Conservation (phyloP, 257 asterid species). For the Lycium ferocissimum region DNA sequence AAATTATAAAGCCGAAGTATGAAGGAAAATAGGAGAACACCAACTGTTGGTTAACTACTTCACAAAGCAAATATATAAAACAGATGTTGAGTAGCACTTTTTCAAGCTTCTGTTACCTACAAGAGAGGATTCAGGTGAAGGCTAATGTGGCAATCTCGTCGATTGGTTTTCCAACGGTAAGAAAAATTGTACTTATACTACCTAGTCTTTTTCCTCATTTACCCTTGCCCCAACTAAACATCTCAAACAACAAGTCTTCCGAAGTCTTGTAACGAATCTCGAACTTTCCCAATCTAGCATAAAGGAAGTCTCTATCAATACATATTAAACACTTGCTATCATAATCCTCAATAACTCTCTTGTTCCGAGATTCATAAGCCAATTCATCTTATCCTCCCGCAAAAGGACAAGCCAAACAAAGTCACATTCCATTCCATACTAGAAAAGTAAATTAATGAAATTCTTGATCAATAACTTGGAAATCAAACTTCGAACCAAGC, state of each 20-base stretch:
- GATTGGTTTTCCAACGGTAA: not conserved
- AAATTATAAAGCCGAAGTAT: not conserved
- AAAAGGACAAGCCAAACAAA: not conserved
- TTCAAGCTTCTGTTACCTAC: not conserved
- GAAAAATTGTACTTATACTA: not conserved
- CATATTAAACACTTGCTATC: not conserved
- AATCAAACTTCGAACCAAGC: not conserved
- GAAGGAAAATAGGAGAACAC: conserved; percentile 8
- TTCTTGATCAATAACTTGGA: conserved; percentile 17
- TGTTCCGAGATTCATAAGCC: not conserved
- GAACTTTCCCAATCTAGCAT: not conserved
- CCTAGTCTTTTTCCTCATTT: not conserved
- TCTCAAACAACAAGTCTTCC: not conserved
- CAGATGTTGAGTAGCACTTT: not conserved
- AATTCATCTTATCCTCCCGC: not conserved
- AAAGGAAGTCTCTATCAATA: not conserved
- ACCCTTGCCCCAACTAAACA: conserved; percentile 11
- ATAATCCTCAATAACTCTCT: conserved; percentile 6
- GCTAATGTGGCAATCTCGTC: not conserved
- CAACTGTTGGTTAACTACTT: not conserved
- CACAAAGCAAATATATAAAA: conserved; percentile 10
- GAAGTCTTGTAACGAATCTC: not conserved
- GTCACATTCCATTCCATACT: not conserved
- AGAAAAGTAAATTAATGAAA: not conserved
- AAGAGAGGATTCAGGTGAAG: not conserved